phyloP scores from a whole-genome alignment of 176 grass and related monocot species.

The Triticum monococcum region DNA sequence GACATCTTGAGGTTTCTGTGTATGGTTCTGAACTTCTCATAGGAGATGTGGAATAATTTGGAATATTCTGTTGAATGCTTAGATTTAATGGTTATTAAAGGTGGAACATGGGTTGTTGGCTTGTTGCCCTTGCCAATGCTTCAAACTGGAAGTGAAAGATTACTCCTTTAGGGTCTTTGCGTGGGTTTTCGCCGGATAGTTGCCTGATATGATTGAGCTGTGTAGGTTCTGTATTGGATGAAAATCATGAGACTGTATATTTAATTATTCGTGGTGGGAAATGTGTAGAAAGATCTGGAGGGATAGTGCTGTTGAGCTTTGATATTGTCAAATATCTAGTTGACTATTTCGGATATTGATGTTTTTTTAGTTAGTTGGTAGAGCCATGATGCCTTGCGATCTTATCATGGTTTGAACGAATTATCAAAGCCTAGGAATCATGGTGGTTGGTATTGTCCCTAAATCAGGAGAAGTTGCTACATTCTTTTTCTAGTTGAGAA shows the following conservation, averaged over 20 bases:
- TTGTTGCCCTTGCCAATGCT: background rate
- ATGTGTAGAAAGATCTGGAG: background rate
- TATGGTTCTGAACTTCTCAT: background rate
- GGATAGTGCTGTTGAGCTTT: constrained; percentile 11
- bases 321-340: constrained; percentile 14
- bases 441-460: background rate
- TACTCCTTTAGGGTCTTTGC: background rate
- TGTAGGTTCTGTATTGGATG: background rate
- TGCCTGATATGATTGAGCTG: background rate
- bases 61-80: constrained; percentile 1
- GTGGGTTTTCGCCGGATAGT: background rate
- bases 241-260: background rate
- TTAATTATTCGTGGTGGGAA: constrained; percentile 8
- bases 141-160: background rate
- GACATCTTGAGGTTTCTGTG: background rate
- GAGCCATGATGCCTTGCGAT: background rate
- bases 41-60: background rate
- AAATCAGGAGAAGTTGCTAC: constrained; percentile 20
- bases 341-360: constrained; percentile 9
- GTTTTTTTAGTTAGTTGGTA: constrained; percentile 16
- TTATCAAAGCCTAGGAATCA: background rate
- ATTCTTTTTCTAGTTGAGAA: constrained; percentile 11
- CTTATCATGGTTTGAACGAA: background rate
- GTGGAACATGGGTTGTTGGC: background rate
- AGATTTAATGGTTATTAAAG: background rate